These are phyloP conservation scores for Globisporangium takayamanum DNA, from an alignment of 352 stramenopile species.

Conservation along the genomic window DNA sequence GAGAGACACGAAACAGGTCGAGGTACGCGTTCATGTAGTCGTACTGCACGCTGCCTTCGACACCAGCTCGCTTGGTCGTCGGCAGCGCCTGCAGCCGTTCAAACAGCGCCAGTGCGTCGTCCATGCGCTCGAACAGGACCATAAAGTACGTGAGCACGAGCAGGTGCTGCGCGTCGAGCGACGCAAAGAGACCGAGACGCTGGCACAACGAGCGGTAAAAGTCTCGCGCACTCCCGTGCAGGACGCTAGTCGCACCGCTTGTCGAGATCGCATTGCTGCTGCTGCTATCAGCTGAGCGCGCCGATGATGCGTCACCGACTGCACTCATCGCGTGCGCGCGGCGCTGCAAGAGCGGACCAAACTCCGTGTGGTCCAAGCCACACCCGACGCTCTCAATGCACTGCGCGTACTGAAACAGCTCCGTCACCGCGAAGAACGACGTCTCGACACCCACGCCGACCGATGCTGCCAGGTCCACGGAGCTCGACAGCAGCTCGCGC, in stretches of 20 bases:
- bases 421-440: too few species aligned
- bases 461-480: too few species aligned
- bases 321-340: too few species aligned
- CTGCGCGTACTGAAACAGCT: too few species aligned
- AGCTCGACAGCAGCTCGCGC: too few species aligned
- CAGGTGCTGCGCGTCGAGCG: slow-evolving; percentile 21
- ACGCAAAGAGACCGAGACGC: slow-evolving; percentile 21
- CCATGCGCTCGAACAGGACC: slow-evolving; percentile 36
- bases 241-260: not conserved
- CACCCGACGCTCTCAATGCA: too few species aligned
- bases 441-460: too few species aligned
- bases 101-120: slow-evolving; percentile 31
- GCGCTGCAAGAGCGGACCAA: too few species aligned
- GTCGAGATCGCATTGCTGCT: too few species aligned
- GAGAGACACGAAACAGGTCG: slow-evolving; percentile 34
- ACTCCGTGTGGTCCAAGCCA: too few species aligned
- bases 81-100: slow-evolving; percentile 13
- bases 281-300: too few species aligned
- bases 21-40: slow-evolving; percentile 61
- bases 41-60: slow-evolving; percentile 33
- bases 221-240: slow-evolving; percentile 29
- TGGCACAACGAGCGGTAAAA: slow-evolving; percentile 42
- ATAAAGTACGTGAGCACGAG: slow-evolving; percentile 46
- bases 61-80: not conserved
- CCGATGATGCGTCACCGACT: too few species aligned